phyloP scores from a whole-genome alignment of 208 protist species.

The Balamuthia mandrillaris region DNA sequence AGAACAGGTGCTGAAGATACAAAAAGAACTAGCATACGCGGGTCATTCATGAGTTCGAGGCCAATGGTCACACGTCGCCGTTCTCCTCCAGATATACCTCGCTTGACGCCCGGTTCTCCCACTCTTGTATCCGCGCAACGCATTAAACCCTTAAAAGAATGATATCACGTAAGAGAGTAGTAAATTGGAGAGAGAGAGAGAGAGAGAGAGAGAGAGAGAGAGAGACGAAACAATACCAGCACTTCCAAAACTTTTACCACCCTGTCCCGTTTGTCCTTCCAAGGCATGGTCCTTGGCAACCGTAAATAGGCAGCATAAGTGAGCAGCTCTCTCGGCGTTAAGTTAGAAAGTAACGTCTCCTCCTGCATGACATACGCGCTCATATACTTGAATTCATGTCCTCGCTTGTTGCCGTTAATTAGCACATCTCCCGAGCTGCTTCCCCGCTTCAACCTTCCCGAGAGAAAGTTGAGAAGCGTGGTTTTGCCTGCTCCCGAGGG shows the following conservation, averaged over 20 bases:
- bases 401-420: background rate
- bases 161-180: too few species aligned
- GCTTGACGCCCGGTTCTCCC: background rate
- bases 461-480: constrained; percentile 1
- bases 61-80: constrained; percentile 57
- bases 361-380: constrained; percentile 30
- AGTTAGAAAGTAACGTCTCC: background rate
- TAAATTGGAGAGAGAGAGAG: too few species aligned
- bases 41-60: constrained; percentile 52
- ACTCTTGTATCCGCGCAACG: background rate
- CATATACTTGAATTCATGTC: background rate
- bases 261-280: background rate
- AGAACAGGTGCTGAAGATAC: constrained; percentile 47
- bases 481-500: constrained; percentile 16
- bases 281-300: background rate
- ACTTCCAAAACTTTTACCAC: background rate
- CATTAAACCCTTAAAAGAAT: background rate
- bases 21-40: constrained; percentile 48
- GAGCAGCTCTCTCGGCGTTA: background rate
- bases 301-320: background rate
- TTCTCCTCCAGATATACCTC: constrained; percentile 42
- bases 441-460: background rate
- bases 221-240: background rate
- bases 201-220: too few species aligned
- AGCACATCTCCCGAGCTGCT: background rate